These are phyloP conservation scores for Colletotrichum sidae DNA, from an alignment of 2,329 filamentous ascomycete species.

Conservation along the genomic window DNA sequence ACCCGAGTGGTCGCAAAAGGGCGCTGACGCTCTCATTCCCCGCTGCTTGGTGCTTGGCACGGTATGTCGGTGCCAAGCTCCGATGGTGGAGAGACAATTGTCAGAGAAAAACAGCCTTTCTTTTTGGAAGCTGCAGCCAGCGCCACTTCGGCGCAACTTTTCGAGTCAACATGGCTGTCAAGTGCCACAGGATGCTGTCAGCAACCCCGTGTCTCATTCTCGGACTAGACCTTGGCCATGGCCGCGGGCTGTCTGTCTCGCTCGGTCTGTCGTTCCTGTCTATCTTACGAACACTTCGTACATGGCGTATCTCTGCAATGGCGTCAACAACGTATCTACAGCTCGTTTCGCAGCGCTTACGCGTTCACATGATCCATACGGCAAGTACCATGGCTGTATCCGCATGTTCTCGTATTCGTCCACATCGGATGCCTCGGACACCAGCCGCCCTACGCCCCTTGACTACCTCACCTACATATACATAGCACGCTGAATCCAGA, in stretches of 20 bases:
- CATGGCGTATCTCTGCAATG: too few relatives aligned
- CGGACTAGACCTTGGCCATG: too few relatives aligned
- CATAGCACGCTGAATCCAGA: background rate
- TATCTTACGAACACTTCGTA: too few relatives aligned
- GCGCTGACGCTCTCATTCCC: background rate
- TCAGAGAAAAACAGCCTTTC: conserved; percentile 15
- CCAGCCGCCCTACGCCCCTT: background rate
- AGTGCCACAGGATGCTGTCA: too few relatives aligned
- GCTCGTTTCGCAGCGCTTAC: background rate
- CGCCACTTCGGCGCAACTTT: conserved; percentile 16
- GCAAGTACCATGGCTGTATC: too few relatives aligned
- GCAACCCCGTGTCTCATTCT: too few relatives aligned
- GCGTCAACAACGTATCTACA: too few relatives aligned
- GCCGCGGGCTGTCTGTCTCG: too few relatives aligned
- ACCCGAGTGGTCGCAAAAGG: too few relatives aligned
- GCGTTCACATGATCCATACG: too few relatives aligned
- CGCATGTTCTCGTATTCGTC: conserved; percentile 1
- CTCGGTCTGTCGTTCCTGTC: too few relatives aligned
- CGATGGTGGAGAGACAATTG: conserved; percentile 13
- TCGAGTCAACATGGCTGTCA: conserved; percentile 17
- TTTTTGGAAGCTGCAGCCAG: conserved; percentile 1
- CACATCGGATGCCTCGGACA: background rate
- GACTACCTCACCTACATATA: background rate
- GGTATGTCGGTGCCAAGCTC: conserved; percentile 10
- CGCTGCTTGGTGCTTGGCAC: background rate